Percentiles rank a stretch among this genome's conserved stretches.
Evolutionary conservation across 306 rosid species (phyloP).

Genomic region (Vigna reflexopilosa): DNA sequence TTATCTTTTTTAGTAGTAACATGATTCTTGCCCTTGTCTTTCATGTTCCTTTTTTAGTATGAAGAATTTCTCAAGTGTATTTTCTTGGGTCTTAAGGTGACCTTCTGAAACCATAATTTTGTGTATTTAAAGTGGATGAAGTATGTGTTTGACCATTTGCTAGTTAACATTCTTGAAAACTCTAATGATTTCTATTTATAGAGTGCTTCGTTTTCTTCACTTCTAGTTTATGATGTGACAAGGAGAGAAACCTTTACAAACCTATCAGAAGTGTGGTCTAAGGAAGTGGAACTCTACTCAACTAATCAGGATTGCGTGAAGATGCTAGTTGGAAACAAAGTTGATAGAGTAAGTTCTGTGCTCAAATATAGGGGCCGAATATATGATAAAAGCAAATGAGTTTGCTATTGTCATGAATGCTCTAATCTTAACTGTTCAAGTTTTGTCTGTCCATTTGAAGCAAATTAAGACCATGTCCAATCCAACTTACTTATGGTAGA

Average conservation of each 20-base stretch:
- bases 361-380: slow-evolving; percentile 27
- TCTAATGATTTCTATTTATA: slow-evolving; percentile 32
- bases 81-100: slow-evolving; percentile 22
- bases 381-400: slow-evolving; percentile 12
- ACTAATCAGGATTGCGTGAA: slow-evolving; percentile 85
- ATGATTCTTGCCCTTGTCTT: slow-evolving; percentile 19
- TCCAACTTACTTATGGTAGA: background rate
- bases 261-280: slow-evolving; percentile 88
- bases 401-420: background rate
- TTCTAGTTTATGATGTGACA: slow-evolving; percentile 87
- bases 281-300: slow-evolving; percentile 84
- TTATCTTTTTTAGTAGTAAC: slow-evolving; percentile 6
- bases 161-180: slow-evolving; percentile 13
- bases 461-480: slow-evolving; percentile 13
- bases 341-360: slow-evolving; percentile 77
- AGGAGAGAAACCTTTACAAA: slow-evolving; percentile 84
- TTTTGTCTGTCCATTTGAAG: background rate
- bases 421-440: slow-evolving; percentile 27
- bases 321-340: slow-evolving; percentile 96
- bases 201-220: slow-evolving; percentile 36
- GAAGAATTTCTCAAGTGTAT: background rate
- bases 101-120: slow-evolving; percentile 11
- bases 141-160: slow-evolving; percentile 11
- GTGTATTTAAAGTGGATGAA: slow-evolving; percentile 31
- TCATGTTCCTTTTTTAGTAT: slow-evolving; percentile 21